Evolutionary conservation across 2,329 filamentous ascomycete species (phyloP).

Genomic region (Colletotrichum musae): DNA sequence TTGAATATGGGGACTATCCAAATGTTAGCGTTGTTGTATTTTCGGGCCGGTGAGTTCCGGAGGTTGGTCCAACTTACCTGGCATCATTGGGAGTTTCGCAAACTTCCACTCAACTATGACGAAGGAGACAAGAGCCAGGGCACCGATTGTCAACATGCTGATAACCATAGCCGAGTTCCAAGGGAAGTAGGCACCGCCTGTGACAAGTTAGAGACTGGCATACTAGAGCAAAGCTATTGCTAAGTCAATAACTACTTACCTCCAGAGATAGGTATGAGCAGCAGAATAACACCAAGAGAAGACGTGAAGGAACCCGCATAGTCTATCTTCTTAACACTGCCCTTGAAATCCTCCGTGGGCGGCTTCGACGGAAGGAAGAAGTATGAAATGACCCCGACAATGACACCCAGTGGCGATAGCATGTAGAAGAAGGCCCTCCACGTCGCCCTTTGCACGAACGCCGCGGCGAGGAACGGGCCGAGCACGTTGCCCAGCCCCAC

Average conservation of each 20-base stretch:
- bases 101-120: conserved; percentile 48
- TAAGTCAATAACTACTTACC: conserved; percentile 47
- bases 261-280: conserved; percentile 75
- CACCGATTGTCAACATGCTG: conserved; percentile 44
- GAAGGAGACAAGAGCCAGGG: conserved; percentile 43
- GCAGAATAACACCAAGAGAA: conserved; percentile 69
- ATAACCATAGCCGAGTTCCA: conserved; percentile 48
- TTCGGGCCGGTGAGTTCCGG: accelerated
- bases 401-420: conserved; percentile 63
- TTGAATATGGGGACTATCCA: conserved; percentile 65
- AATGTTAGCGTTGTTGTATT: not conserved
- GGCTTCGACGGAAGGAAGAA: conserved; percentile 67
- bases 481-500: conserved; percentile 58
- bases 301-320: conserved; percentile 69
- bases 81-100: conserved; percentile 48
- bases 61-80: conserved; percentile 12
- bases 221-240: too few relatives aligned
- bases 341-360: conserved; percentile 59
- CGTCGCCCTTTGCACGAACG: conserved; percentile 53
- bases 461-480: conserved; percentile 61
- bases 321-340: conserved; percentile 70
- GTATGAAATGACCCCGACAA: conserved; percentile 61
- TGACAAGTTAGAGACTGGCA: not conserved
- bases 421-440: conserved; percentile 63
- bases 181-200: conserved; percentile 47